A percentile compares a stretch with the other conserved stretches of the same genome.
Evolutionary conservation across 1,139 yeast genomes (phyloP).

Genomic region (Pichia sp.): DNA sequence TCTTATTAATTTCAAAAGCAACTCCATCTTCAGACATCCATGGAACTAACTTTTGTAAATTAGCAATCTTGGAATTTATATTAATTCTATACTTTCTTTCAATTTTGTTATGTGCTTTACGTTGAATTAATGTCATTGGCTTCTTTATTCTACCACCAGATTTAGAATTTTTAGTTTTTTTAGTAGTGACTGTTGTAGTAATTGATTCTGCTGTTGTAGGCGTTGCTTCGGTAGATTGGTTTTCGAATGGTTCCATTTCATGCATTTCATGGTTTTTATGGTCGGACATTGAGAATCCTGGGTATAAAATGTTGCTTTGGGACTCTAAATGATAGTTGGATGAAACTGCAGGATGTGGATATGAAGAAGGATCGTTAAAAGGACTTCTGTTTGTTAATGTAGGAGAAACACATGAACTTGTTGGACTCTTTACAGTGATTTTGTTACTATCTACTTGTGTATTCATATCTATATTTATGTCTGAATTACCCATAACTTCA

Average conservation of each 20-base stretch:
- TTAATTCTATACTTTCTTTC: slow-evolving; percentile 68
- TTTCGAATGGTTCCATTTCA: no score
- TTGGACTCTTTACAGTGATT: no score
- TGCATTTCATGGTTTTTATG: no score
- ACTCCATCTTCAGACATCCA: slow-evolving; percentile 55
- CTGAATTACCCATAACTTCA: no score
- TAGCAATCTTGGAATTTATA: slow-evolving; percentile 66
- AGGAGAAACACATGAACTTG: slow-evolving; percentile 13
- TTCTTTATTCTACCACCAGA: slow-evolving; percentile 19
- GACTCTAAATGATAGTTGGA: neutral
- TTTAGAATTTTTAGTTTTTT: slow-evolving; percentile 1
- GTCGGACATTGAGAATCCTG: no score
- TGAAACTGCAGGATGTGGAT: neutral
- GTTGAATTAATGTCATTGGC: slow-evolving; percentile 38
- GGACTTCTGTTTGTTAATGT: neutral
- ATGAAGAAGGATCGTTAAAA: neutral
- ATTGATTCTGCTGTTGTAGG: neutral
- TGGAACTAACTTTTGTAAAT: slow-evolving; percentile 58
- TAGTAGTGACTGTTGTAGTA: neutral
- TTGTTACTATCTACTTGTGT: no score
- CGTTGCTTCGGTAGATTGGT: no score
- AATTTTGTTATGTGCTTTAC: slow-evolving; percentile 65
- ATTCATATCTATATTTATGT: no score
- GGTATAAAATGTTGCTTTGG: no score
- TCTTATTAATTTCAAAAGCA: slow-evolving; percentile 46